Evolutionary conservation across 1,284 basidiomycete genomes (phyloP).

Genomic region (Trichosporon sp.): DNA sequence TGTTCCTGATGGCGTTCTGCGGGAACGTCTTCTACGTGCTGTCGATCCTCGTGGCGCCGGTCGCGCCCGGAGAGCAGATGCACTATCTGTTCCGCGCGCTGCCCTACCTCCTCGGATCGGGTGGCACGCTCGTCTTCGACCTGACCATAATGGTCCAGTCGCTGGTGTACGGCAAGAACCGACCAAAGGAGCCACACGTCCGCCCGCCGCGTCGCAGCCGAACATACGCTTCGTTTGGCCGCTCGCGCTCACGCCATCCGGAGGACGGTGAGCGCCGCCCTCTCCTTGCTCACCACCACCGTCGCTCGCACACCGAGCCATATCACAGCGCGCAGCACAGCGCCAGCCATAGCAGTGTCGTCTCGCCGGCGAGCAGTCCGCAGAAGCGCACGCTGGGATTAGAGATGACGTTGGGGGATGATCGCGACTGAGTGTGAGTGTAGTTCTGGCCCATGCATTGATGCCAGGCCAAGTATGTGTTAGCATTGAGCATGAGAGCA

Average conservation of each 20-base stretch:
- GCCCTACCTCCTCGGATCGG: slow-evolving; percentile 73
- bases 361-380: neutral
- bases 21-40: slow-evolving; percentile 85
- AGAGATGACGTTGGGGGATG: neutral
- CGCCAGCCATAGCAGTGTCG: neutral
- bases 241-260: slow-evolving; percentile 4
- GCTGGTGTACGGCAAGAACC: slow-evolving; percentile 52
- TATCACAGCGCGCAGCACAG: neutral
- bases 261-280: slow-evolving; percentile 9
- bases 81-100: slow-evolving; percentile 45
- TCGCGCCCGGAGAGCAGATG: slow-evolving; percentile 24
- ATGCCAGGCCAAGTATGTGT: too few relatives aligned
- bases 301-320: neutral
- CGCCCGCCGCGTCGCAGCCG: slow-evolving; percentile 12
- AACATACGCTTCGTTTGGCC: slow-evolving; percentile 3
- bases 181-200: slow-evolving; percentile 26
- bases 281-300: neutral
- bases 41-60: slow-evolving; percentile 59
- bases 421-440: neutral
- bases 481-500: neutral
- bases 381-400: neutral
- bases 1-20: slow-evolving; percentile 85
- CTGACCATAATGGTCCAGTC: slow-evolving; percentile 70
- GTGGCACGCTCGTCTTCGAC: slow-evolving; percentile 83
- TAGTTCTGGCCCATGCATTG: too few relatives aligned